Conservation (phyloP, 208 protist genomes). For the Wallacemonas sp. region DNA sequence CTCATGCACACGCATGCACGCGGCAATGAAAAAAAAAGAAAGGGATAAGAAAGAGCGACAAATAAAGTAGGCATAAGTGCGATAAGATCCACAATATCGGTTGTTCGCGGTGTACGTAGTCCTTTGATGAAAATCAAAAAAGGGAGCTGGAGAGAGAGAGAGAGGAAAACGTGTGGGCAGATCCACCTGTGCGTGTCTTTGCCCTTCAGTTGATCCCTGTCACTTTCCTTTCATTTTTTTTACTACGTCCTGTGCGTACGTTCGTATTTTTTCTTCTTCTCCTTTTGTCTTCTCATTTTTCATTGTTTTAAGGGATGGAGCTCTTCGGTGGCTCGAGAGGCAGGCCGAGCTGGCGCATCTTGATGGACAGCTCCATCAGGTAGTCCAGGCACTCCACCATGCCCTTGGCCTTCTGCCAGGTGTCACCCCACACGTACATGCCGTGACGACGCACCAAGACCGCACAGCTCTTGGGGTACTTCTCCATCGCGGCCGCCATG, state of each 20-base stretch:
- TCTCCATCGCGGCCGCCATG: constrained; percentile 86
- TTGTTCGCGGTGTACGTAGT: too few relatives aligned
- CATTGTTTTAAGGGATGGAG: constrained; percentile 3
- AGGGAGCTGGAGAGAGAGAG: too few relatives aligned
- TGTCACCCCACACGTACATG: constrained; percentile 95
- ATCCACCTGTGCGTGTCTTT: too few relatives aligned
- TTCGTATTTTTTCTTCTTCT: constrained; percentile 10
- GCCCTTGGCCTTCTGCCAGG: constrained; percentile 94
- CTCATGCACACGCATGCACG: too few relatives aligned
- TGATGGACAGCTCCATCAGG: constrained; percentile 88
- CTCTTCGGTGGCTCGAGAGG: constrained; percentile 47
- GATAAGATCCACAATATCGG: too few relatives aligned
- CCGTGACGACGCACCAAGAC: constrained; percentile 95
- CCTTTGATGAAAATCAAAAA: too few relatives aligned
- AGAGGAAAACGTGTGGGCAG: too few relatives aligned
- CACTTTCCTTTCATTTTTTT: too few relatives aligned
- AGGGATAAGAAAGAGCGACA: too few relatives aligned
- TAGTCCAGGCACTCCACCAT: constrained; percentile 95
- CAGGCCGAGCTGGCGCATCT: constrained; percentile 59
- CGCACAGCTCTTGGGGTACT: constrained; percentile 89
- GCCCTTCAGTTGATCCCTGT: too few relatives aligned
- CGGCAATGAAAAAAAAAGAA: too few relatives aligned
- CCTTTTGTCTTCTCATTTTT: neutral
- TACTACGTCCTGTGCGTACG: neutral
- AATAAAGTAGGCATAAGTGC: too few relatives aligned